Base-by-base conservation (phyloP, 768 basidiomycete genomes). In the Pisolithus sp. region DNA sequence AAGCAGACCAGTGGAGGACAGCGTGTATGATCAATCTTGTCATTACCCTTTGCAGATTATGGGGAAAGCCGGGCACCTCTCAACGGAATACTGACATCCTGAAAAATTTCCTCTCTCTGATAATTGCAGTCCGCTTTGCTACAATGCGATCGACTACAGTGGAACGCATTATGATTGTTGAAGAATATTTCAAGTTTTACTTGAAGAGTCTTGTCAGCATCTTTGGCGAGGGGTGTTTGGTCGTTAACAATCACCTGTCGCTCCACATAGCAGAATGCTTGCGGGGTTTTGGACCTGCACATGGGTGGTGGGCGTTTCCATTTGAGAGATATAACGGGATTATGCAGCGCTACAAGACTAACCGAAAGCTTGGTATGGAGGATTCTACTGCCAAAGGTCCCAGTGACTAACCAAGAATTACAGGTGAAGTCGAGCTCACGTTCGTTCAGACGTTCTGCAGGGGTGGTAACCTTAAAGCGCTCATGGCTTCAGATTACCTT, bases 171-270 rank as follows among this genome's bases (percentile, higher is more conserved):
- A 45, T 15, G n/a, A 26, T 47, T 26, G 26, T 26, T 26, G 26
- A 26, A 7, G 26, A 26, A 26, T 10, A 28, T 52, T 38, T n/a
- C 17, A 36, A 47, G 20, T 12, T 6, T 15, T 41, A 28, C 10
- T 52, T 15, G 34, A 31, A 26, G 18, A 31, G 5, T 13, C 38
- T 31, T 17, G 26, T 12, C 18, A 15, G 10, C 20, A 17, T 48
- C 13, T 48, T 53, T n/a, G 38, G 9, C 9, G 9, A 8, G 8
- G 62, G 36, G 40, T n/a, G 30, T 17, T 26, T 51, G 6, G 39
- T 49, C 9, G 4, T 7, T 10, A 71, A 73, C 41, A 73, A 76
- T 9, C 77, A 77, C 52, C 44, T 73, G 3, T 52, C 70, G 0
- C 56, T 78, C 17, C 76, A 77, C 56, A 55, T 74, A 23, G 53